Base-by-base conservation (phyloP, 2,329 filamentous ascomycete species). In the Alternaria panax region DNA sequence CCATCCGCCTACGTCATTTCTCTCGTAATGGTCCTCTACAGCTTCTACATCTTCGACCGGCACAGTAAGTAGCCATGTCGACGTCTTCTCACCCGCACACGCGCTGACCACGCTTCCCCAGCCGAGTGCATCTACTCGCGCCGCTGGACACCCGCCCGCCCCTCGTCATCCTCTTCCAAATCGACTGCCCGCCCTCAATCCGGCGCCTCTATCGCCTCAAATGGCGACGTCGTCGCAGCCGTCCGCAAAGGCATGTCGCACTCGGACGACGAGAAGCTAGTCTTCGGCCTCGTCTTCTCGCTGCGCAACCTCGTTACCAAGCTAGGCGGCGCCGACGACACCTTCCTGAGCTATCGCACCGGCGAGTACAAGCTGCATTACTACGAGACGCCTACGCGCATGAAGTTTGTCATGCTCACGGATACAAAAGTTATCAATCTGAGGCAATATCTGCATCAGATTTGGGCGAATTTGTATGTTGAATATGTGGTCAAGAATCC, bases 11-110 rank as follows among this genome's bases (percentile, higher is more conserved):
- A 51, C 55, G 46, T 42, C 55, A 57, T 54, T 2, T 5, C 28
- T 20, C 45, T 28, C 47, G 38, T 62, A 75, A 98, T 99, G 95
- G 89, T 91, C 62, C 91, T 98, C 79, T 98, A 96, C 82, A 93
- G 93, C 60, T 97, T 99, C 82, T 97, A 97, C 85, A 97, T 99
- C 77, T 99, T 99, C 79, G 95, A 99, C 82, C 90, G 95, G 67
- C 95, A 99, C 81, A 97, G 95, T 97, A 85, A 76, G 87, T 74
- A 48, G 25, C 18, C 27, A 16, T 40, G 12, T 38, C 38, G 24
- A 41, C 8, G n/a, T 22, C 12, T 41, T 24, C 36, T 0, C 11
- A 8, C 45, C 0, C 11, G 9, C 45, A 18, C 57, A 45, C 56
- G 38, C 64, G 47, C 68, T 69, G 40, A 70, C 66, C 59, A 36